Base-by-base conservation (phyloP, 1,284 basidiomycete genomes). In the Pseudozyma sp. region DNA sequence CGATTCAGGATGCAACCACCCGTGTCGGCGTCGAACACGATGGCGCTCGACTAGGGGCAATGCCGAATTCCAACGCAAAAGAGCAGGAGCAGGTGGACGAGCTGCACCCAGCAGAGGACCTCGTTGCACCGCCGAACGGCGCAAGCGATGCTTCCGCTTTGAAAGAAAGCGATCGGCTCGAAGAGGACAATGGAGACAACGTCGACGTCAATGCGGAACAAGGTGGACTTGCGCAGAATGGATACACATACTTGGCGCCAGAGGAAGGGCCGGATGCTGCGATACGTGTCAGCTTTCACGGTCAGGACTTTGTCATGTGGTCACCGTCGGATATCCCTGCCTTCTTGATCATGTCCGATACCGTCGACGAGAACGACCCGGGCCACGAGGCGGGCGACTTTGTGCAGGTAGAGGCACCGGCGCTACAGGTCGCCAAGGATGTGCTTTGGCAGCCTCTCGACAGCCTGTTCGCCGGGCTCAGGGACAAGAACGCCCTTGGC, bases 271-370 rank as follows among this genome's bases (percentile, higher is more conserved):
- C 51, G 31, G 35, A 46, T 14, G 39, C 53, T 5, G 46, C 79
- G 7, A 51, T 83, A 24, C 66, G 79, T 10, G 46, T 83, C 24
- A 71, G 75, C 0, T 82, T 83, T 67, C 69, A 81, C 44, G 81
- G 72, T 6, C 81, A 83, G 33, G 81, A 82, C 31, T 83, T 83
- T 53, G 77, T 72, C 51, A 60, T 81, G 19, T 83, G 73, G 56
- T 61, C 78, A 24, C 29, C 42, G 13, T 34, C 53, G n/a, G 64
- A 68, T 35, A 74, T 76, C n/a, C 42, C 75, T 5, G 39, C 60
- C 11, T 67, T 55, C 51, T 24, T 65, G 14, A 58, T 50, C 3
- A 29, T 45, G 5, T 16, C 52, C 5, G 48, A 52, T 30, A 42
- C 29, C 7, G 39, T 30, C 8, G 51, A 60, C 1, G 46, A 14